Percentiles rank a stretch among this genome's conserved stretches.
phyloP scores from a whole-genome alignment of 805 yeast species.

The Schwanniomyces polymorphus region DNA sequence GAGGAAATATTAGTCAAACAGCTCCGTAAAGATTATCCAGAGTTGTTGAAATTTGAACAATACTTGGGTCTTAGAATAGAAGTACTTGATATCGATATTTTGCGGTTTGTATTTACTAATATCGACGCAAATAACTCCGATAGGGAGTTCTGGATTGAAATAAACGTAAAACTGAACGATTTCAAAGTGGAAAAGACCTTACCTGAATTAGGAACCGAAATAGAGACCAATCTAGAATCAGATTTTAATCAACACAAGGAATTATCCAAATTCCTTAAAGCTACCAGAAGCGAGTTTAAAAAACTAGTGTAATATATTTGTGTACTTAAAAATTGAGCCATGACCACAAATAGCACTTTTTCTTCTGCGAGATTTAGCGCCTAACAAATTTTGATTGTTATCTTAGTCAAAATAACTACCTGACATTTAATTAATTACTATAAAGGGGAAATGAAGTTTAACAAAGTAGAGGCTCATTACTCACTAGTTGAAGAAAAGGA shows the following conservation, averaged over 20 bases:
- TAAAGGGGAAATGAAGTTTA: neutral
- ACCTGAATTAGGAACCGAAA: slow-evolving; percentile 35
- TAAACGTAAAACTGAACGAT: slow-evolving; percentile 45
- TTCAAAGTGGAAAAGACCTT: slow-evolving; percentile 35
- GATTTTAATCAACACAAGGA: slow-evolving; percentile 27
- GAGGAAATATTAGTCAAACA: slow-evolving; percentile 42
- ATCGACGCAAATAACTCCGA: slow-evolving; percentile 45
- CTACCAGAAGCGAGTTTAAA: slow-evolving; percentile 8
- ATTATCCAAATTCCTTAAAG: slow-evolving; percentile 23
- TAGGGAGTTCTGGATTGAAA: slow-evolving; percentile 41
- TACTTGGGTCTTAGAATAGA: slow-evolving; percentile 57
- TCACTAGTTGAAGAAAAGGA: neutral
- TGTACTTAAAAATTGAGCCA: neutral
- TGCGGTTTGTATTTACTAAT: slow-evolving; percentile 50
- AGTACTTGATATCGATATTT: slow-evolving; percentile 45
- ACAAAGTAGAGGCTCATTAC: neutral
- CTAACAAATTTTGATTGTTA: neutral
- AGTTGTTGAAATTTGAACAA: slow-evolving; percentile 50
- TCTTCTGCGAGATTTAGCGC: neutral
- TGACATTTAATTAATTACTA: neutral
- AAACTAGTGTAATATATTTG: slow-evolving; percentile 2
- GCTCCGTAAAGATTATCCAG: slow-evolving; percentile 49
- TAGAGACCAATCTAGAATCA: slow-evolving; percentile 11
- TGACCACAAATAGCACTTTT: too few species aligned
- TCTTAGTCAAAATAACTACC: neutral